Evolutionary conservation across 306 rosid species (phyloP), one percentile per base, ranked within the genome.

Genomic region (Citrullus amarus): DNA sequence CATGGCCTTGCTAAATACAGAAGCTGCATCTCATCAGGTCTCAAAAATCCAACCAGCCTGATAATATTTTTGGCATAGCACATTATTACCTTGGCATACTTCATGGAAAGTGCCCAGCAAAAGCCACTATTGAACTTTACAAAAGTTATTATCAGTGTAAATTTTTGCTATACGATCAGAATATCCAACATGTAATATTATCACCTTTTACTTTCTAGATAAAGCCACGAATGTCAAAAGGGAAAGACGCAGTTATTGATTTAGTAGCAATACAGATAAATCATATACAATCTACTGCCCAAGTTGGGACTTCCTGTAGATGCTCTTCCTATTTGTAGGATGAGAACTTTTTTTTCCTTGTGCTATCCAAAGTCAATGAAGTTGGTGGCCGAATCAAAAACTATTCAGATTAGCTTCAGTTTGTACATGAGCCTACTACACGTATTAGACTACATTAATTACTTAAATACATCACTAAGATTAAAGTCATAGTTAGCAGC

Each of bases 401-500:
- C 62, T 32, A n/a, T n/a, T 55, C 50, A 74, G 78, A 32, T 74
- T 74, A 53, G 78, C 25, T 53, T 34, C 32, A 54, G 63, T 72
- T 28, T 15, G 77, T 72, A 50, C 54, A 68, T 10, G 58, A 57
- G 15, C 43, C 60, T 48, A 50, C 44, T 30, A 1, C 77, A 53
- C 48, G 16, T 25, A 28, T 50, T 32, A 2, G 41, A 53, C 8
- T 51, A 74, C 4, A 32, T 74, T 74, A 54, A 36, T 18, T 18
- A 53, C 38, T 51, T 53, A 74, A 74, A 16, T 32, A 74, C 63
- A 74, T 54, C 32, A 53, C 78, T 54, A 74, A 16, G 62, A 76
- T 57, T 57, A 18, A 28, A 74, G n/a, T 53, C 78, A 78, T 20
- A 12, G 48, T 81, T 80, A 43, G 84, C 89, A 89, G 84, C 85